A percentile compares a stretch with the other conserved stretches of the same genome.
phyloP scores from a whole-genome alignment of 208 protist species.

The Borovskyia barvae region DNA sequence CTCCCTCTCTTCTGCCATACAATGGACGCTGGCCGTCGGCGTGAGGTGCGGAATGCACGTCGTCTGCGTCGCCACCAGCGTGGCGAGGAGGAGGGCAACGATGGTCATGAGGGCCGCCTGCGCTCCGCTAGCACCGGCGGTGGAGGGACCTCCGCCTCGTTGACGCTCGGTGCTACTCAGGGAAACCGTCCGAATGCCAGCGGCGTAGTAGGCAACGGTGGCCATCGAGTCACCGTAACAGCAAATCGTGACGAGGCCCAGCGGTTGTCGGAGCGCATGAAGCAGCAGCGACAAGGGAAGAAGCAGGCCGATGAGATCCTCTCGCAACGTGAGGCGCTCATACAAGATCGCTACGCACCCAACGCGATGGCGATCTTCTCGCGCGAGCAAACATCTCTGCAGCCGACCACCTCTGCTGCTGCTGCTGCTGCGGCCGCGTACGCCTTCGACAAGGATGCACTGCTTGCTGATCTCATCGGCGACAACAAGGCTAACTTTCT shows the following conservation, averaged over 20 bases:
- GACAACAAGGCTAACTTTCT: slow-evolving; percentile 67
- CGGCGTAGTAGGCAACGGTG: too few relatives aligned
- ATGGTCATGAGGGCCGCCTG: background rate
- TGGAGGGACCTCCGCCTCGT: background rate
- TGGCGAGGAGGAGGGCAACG: slow-evolving; percentile 1
- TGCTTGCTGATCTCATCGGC: slow-evolving; percentile 54
- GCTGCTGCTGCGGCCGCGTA: slow-evolving; percentile 6
- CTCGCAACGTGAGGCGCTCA: slow-evolving; percentile 44
- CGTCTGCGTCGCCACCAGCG: slow-evolving; percentile 25
- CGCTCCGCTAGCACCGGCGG: background rate
- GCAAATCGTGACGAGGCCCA: slow-evolving; percentile 16
- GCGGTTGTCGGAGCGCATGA: slow-evolving; percentile 19
- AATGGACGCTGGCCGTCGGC: slow-evolving; percentile 31
- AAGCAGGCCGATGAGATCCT: slow-evolving; percentile 19
- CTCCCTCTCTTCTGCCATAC: too few relatives aligned
- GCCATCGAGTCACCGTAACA: background rate
- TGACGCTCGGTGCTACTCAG: background rate
- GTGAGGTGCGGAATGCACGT: slow-evolving; percentile 31
- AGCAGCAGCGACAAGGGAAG: slow-evolving; percentile 32
- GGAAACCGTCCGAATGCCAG: background rate
- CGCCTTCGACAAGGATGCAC: slow-evolving; percentile 69
- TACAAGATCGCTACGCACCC: slow-evolving; percentile 60
- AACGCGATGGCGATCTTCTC: slow-evolving; percentile 23
- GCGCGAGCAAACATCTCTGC: too few relatives aligned
- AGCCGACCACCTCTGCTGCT: slow-evolving; percentile 1